Evolutionary conservation across 805 yeast genomes (phyloP).

Genomic region (Metschnikowia proteae): DNA sequence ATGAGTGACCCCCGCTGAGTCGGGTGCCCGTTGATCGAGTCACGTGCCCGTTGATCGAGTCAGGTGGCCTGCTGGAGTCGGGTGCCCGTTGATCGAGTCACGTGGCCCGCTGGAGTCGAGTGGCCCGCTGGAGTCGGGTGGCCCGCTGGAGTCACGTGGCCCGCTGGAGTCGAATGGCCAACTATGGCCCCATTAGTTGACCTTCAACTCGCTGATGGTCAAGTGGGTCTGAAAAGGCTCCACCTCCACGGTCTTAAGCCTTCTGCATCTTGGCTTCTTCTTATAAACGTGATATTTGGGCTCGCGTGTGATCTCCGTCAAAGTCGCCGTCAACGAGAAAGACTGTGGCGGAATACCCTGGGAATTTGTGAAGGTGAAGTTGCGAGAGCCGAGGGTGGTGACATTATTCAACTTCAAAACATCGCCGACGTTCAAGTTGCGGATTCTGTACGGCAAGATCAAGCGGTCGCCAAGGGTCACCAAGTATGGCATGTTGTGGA

Average conservation of each 20-base stretch:
- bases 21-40: too few relatives aligned
- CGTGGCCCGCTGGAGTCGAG: too few relatives aligned
- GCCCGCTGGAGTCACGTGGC: too few relatives aligned
- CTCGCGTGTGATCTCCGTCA: constrained; percentile 80
- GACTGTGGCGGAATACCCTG: constrained; percentile 44
- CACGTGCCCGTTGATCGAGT: too few relatives aligned
- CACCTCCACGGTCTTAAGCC: constrained; percentile 69
- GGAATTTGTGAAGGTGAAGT: constrained; percentile 57
- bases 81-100: too few relatives aligned
- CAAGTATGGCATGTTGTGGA: constrained; percentile 80
- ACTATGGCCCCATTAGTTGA: neutral
- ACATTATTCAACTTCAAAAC: constrained; percentile 69
- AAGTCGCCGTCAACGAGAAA: constrained; percentile 67
- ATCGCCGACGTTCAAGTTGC: constrained; percentile 80
- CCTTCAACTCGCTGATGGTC: constrained; percentile 65
- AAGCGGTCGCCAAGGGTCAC: constrained; percentile 90
- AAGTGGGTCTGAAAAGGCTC: constrained; percentile 76
- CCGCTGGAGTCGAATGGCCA: too few relatives aligned
- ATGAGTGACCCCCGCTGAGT: too few relatives aligned
- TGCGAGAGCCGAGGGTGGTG: constrained; percentile 78
- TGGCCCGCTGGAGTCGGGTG: too few relatives aligned
- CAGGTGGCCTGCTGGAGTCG: too few relatives aligned
- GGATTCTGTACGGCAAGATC: constrained; percentile 72
- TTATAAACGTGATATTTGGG: constrained; percentile 57
- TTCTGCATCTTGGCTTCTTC: constrained; percentile 71